Evolutionary conservation across 768 basidiomycete species (phyloP).

Genomic region (Lenzites betulinus): DNA sequence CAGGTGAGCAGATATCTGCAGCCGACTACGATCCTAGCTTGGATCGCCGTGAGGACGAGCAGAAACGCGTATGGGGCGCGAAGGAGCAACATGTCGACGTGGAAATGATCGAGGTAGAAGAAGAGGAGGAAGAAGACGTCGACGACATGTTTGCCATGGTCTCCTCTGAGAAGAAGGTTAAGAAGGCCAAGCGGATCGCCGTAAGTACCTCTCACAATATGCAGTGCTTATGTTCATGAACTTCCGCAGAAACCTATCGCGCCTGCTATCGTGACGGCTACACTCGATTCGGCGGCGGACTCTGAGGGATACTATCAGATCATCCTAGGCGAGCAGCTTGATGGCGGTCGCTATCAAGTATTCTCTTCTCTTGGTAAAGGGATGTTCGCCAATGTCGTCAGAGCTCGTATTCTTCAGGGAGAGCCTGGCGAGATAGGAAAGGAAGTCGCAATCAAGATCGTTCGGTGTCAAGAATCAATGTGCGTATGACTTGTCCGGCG

Average conservation of each 20-base stretch:
- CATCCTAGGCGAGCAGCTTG: constrained; percentile 92
- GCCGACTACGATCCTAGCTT: constrained; percentile 90
- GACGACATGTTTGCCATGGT: constrained; percentile 94
- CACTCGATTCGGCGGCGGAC: constrained; percentile 89
- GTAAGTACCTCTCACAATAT: constrained; percentile 38
- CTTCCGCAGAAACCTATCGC: constrained; percentile 47
- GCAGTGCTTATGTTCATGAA: background rate
- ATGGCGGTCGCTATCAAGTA: constrained; percentile 91
- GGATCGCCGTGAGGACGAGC: constrained; percentile 85
- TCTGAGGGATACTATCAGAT: constrained; percentile 94
- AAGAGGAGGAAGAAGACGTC: constrained; percentile 68
- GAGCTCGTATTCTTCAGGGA: constrained; percentile 76
- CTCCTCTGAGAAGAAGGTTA: constrained; percentile 48
- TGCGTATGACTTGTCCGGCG: constrained; percentile 41
- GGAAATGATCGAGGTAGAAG: constrained; percentile 54
- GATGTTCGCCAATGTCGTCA: constrained; percentile 98
- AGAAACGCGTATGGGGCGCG: constrained; percentile 57
- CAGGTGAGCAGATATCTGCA: constrained; percentile 75
- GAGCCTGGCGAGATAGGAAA: constrained; percentile 54
- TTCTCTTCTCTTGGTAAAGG: constrained; percentile 96
- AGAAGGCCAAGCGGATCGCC: constrained; percentile 55
- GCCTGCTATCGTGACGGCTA: constrained; percentile 72
- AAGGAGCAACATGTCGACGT: constrained; percentile 41
- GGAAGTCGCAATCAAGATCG: constrained; percentile 98
- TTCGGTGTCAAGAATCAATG: constrained; percentile 96